Evolutionary conservation across 2,329 filamentous ascomycete genomes (phyloP).

Genomic region (Fusarium sp.): DNA sequence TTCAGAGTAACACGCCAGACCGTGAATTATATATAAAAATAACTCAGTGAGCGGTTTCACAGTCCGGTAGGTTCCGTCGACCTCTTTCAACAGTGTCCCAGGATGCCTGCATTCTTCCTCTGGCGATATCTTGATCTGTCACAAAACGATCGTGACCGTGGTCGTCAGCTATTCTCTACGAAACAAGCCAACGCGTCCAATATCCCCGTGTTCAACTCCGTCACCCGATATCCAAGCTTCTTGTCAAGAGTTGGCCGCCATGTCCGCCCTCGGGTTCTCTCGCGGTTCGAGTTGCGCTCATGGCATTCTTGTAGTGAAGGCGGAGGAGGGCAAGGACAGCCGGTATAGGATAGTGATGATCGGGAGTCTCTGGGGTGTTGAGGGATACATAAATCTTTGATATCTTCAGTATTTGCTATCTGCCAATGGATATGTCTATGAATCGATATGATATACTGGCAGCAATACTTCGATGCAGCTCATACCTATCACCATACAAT

Average conservation of each 20-base stretch:
- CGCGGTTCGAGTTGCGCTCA: slow-evolving; percentile 33
- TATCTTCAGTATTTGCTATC: slow-evolving; percentile 4
- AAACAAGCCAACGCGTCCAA: slow-evolving; percentile 9
- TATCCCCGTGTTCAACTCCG: slow-evolving; percentile 13
- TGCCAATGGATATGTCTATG: background rate
- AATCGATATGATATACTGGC: background rate
- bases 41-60: slow-evolving; percentile 26
- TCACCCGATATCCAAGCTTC: slow-evolving; percentile 14
- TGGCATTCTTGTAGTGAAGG: background rate
- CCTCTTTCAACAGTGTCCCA: background rate
- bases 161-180: slow-evolving; percentile 28
- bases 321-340: slow-evolving; percentile 13
- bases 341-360: slow-evolving; percentile 3
- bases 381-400: slow-evolving; percentile 26
- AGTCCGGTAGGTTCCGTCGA: slow-evolving; percentile 9
- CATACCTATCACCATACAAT: background rate
- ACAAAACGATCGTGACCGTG: slow-evolving; percentile 9
- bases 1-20: slow-evolving; percentile 2
- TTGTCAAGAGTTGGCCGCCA: slow-evolving; percentile 22
- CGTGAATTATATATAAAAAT: slow-evolving; percentile 7
- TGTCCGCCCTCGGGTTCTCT: slow-evolving; percentile 35
- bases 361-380: background rate
- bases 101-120: background rate
- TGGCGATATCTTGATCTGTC: slow-evolving; percentile 18
- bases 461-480: background rate